Evolutionary conservation across 257 asterid species (phyloP), one percentile per base, ranked within the genome.

Genomic region (Nicotiana knightiana): DNA sequence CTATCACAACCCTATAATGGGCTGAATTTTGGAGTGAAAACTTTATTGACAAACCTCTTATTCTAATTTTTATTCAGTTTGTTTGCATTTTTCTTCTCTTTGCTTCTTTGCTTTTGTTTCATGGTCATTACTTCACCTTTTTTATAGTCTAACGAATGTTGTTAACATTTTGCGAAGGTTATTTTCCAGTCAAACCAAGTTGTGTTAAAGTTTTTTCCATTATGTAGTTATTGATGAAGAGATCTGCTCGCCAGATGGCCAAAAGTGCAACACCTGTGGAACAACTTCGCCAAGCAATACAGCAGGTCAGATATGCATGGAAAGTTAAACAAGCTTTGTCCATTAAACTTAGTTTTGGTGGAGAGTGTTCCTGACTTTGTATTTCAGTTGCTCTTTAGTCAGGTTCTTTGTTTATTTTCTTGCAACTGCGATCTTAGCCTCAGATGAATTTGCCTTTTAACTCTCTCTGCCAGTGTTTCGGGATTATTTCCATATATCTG

Each of bases 241-340:
- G 88, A 39, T 89, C 97, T 28, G 97, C 97, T 82, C 89, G 73
- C 82, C 97, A 93, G 84, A 86, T 89, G 57, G 92, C 97, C 71
- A 94, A 91, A 86, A 87, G 87, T n/a, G 90, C 93, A 59, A 82
- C 92, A 86, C 99, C 98, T 68, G 85, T 88, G 91, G 98, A 94
- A 85, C 97, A 91, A 83, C 92, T 96, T 78, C 94, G 91, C 76
- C 94, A 76, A 73, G 89, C 95, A 48, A 86, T 96, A 64, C 92
- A 89, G 82, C 95, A 90, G 98, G 98, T 94, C 88, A 85, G 93
- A 87, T 73, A 71, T 87, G 55, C 65, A 64, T n/a, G 48, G 32
- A 81, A 48, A 64, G 30, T 48, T 48, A 28, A 43, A 64, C 24
- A 62, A 24, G 30, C 30, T 80, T 1, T 64, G 21, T 43, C 30